These are phyloP conservation scores for Penicillium vulpinum DNA, from an alignment of 2,329 filamentous ascomycete genomes.

Conservation along the genomic window DNA sequence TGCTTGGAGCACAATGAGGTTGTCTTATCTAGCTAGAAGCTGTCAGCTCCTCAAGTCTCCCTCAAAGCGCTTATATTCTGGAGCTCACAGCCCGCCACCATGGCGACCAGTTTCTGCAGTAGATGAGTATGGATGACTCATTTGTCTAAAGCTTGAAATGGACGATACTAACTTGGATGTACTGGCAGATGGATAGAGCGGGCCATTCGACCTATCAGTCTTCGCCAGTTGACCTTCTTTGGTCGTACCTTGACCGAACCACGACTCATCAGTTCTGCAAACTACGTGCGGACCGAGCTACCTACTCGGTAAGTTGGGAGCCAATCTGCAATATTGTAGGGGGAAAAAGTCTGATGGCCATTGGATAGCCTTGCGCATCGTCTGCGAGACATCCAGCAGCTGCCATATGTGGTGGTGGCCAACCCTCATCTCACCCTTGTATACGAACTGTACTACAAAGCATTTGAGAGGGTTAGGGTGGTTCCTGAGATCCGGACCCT, in stretches of 20 bases:
- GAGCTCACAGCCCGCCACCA: slow-evolving; percentile 47
- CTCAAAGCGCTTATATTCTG: slow-evolving; percentile 30
- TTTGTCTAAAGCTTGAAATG: slow-evolving; percentile 4
- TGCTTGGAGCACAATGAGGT: slow-evolving; percentile 40
- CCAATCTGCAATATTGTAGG: too few relatives aligned
- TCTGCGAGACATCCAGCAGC: slow-evolving; percentile 92
- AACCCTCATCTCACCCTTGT: slow-evolving; percentile 92
- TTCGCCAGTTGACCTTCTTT: slow-evolving; percentile 96
- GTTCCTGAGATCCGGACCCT: slow-evolving; percentile 79
- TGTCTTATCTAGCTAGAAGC: slow-evolving; percentile 36
- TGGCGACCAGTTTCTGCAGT: slow-evolving; percentile 61
- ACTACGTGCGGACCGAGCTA: slow-evolving; percentile 94
- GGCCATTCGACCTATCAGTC: slow-evolving; percentile 90
- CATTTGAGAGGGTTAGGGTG: slow-evolving; percentile 88
- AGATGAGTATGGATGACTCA: slow-evolving; percentile 54
- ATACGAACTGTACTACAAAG: slow-evolving; percentile 93
- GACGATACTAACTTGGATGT: slow-evolving; percentile 15
- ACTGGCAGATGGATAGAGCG: slow-evolving; percentile 79
- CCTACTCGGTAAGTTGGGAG: slow-evolving; percentile 66
- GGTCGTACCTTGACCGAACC: slow-evolving; percentile 88
- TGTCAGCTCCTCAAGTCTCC: slow-evolving; percentile 29
- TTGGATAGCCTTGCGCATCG: slow-evolving; percentile 76
- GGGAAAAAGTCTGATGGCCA: not conserved
- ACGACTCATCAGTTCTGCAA: slow-evolving; percentile 87
- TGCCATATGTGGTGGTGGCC: slow-evolving; percentile 94